These are phyloP conservation scores for Boletus rufocinnamomeus DNA, from an alignment of 768 basidiomycete species.

Conservation along the genomic window DNA sequence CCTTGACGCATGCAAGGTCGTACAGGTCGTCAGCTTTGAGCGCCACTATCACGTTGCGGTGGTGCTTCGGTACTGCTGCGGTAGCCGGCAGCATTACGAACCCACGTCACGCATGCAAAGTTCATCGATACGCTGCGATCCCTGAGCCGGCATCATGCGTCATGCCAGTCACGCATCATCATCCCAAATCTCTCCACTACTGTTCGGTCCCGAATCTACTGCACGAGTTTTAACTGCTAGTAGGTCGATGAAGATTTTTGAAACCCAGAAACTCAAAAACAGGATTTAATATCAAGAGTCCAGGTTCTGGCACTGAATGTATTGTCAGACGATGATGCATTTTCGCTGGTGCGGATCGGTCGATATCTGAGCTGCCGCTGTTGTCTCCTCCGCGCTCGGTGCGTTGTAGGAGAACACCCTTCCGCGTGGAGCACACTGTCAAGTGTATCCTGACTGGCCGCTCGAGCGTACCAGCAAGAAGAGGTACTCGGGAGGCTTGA, in stretches of 20 bases:
- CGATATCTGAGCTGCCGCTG: conserved; percentile 14
- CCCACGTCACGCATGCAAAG: neutral
- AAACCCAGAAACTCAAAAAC: conserved; percentile 11
- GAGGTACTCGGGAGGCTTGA: neutral
- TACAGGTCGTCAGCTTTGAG: neutral
- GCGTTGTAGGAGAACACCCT: neutral
- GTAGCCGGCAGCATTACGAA: neutral
- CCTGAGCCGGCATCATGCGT: neutral
- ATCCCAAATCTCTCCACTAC: neutral
- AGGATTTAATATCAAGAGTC: neutral
- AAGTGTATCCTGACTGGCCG: too few relatives aligned
- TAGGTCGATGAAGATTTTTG: neutral
- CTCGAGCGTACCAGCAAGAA: neutral
- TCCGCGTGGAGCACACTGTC: neutral
- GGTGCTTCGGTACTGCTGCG: neutral
- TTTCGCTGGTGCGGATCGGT: conserved; percentile 13
- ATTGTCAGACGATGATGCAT: conserved; percentile 3
- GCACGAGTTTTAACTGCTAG: neutral
- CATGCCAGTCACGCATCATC: neutral
- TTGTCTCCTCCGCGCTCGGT: neutral
- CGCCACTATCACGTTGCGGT: neutral
- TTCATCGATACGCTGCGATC: neutral
- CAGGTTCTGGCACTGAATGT: neutral
- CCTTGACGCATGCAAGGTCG: neutral
- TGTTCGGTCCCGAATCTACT: conserved; percentile 12